Evolutionary conservation across 345 rosid genomes (phyloP).

Genomic region (Jatropha curcas): DNA sequence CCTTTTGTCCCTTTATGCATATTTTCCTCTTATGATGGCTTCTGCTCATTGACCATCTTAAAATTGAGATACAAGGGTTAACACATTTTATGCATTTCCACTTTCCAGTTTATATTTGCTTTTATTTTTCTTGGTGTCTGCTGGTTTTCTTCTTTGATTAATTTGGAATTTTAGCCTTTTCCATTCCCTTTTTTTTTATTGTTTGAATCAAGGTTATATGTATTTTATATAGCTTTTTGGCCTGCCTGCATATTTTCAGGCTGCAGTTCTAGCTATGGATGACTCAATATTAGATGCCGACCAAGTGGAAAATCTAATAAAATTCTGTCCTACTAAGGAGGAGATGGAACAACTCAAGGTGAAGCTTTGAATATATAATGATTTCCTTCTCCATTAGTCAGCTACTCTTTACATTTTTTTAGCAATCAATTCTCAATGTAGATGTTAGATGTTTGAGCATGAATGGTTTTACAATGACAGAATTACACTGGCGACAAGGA

Average conservation of each 20-base stretch:
- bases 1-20: background rate
- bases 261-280: conserved; percentile 96
- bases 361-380: conserved; percentile 24
- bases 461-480: conserved; percentile 31
- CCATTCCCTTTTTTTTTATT: background rate
- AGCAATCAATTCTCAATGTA: background rate
- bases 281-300: conserved; percentile 87
- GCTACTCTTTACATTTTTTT: too few relatives aligned
- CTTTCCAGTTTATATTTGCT: too few relatives aligned
- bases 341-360: conserved; percentile 99
- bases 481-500: conserved; percentile 79
- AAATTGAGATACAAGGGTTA: background rate
- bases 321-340: conserved; percentile 97
- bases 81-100: background rate
- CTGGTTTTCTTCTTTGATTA: background rate
- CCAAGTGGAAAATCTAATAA: conserved; percentile 97
- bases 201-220: background rate
- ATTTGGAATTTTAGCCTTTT: background rate
- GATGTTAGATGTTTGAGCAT: conserved; percentile 10
- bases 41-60: background rate
- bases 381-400: too few relatives aligned
- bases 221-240: conserved; percentile 6
- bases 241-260: conserved; percentile 48
- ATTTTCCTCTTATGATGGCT: background rate
- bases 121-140: background rate